These are phyloP conservation scores for Ceratocystis albifundus DNA, from an alignment of 2,329 filamentous ascomycete species.

Conservation along the genomic window DNA sequence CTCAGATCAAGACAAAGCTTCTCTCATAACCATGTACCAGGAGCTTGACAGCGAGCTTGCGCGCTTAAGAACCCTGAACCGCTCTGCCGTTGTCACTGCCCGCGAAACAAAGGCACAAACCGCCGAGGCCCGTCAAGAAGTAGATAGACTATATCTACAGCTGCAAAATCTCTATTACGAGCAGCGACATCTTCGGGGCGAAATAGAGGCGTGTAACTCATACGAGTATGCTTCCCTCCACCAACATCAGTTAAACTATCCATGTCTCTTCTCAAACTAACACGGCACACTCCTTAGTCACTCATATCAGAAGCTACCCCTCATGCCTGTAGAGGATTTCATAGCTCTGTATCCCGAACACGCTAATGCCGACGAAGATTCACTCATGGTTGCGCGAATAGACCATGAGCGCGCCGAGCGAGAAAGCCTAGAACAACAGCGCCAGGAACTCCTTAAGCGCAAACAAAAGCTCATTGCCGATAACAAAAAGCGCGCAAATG, in stretches of 20 bases:
- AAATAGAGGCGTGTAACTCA: constrained; percentile 80
- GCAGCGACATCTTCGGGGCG: constrained; percentile 76
- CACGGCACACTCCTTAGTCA: constrained; percentile 48
- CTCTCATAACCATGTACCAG: constrained; percentile 10
- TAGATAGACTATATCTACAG: constrained; percentile 82
- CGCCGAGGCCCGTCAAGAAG: constrained; percentile 76
- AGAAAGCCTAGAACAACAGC: constrained; percentile 71
- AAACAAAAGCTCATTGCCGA: constrained; percentile 52
- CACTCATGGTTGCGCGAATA: constrained; percentile 80
- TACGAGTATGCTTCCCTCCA: constrained; percentile 58
- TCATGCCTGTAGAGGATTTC: constrained; percentile 77
- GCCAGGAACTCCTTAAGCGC: constrained; percentile 60
- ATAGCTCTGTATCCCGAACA: constrained; percentile 64
- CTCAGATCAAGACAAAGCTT: not conserved
- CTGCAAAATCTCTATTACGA: constrained; percentile 96
- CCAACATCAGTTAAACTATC: not conserved
- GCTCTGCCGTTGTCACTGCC: constrained; percentile 66
- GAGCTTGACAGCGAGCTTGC: constrained; percentile 51
- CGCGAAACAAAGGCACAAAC: constrained; percentile 79
- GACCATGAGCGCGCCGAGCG: constrained; percentile 80
- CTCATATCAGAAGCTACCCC: constrained; percentile 72
- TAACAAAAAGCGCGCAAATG: constrained; percentile 89
- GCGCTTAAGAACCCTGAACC: constrained; percentile 70
- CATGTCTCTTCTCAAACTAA: not conserved
- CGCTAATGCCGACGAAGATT: constrained; percentile 58